phyloP scores from a whole-genome alignment of 768 basidiomycete species.

The Leccinum longicurvipes region DNA sequence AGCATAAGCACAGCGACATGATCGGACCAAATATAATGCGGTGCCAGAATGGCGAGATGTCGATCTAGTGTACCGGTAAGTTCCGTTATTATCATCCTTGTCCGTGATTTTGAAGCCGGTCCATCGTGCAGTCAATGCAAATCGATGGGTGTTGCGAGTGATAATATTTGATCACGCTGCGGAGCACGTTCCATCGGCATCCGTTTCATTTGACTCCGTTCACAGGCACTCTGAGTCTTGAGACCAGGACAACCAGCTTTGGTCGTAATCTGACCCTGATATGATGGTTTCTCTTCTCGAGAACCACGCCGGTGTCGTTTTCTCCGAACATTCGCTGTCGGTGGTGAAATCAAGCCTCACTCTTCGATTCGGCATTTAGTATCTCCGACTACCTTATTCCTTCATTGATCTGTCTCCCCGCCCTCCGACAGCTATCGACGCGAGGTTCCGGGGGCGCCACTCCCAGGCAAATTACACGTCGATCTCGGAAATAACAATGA shows the following conservation, averaged over 20 bases:
- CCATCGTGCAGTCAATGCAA: background rate
- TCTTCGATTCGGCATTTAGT: constrained; percentile 2
- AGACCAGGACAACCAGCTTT: background rate
- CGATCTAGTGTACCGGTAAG: background rate
- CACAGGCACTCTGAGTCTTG: background rate
- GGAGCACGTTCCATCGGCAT: background rate
- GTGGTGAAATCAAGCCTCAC: background rate
- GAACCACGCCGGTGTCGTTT: constrained; percentile 3
- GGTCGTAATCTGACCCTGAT: background rate
- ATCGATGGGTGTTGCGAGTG: background rate
- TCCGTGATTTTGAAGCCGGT: background rate
- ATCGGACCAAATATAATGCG: background rate
- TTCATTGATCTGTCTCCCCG: background rate
- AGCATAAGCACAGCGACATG: background rate
- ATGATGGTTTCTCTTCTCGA: background rate
- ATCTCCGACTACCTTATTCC: constrained; percentile 5
- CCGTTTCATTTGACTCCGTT: background rate
- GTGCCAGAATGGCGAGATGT: background rate
- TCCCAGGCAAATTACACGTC: background rate
- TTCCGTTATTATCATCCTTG: background rate
- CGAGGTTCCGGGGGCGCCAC: background rate
- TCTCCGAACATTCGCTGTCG: constrained; percentile 6
- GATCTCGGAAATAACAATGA: background rate
- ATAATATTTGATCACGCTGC: background rate
- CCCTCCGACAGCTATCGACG: background rate